Evolutionary conservation across 257 asterid species (phyloP).

Genomic region (Fraxinus quadrangulata): DNA sequence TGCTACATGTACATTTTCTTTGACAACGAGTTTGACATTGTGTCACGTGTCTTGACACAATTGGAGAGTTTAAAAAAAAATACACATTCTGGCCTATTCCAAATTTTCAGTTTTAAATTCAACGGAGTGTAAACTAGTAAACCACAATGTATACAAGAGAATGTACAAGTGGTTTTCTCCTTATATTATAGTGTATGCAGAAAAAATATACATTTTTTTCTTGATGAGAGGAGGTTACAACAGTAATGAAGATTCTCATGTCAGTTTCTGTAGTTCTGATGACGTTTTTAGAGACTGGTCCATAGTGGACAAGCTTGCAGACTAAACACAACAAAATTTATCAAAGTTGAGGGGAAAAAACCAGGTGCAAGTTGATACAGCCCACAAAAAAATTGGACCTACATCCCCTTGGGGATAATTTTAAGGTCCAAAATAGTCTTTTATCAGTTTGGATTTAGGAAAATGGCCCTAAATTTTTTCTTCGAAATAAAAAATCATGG

Average conservation of each 20-base stretch:
- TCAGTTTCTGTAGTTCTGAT: constrained; percentile 45
- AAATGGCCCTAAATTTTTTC: neutral
- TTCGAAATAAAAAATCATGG: neutral
- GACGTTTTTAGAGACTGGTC: constrained; percentile 37
- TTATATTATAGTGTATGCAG: neutral
- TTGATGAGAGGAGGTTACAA: constrained; percentile 26
- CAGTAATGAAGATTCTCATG: constrained; percentile 39
- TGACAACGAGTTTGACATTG: too few species aligned
- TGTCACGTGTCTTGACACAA: too few species aligned
- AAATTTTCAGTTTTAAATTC: too few species aligned
- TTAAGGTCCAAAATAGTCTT: neutral
- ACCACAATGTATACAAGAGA: too few species aligned
- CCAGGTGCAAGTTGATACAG: neutral
- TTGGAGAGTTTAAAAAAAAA: too few species aligned
- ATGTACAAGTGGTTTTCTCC: too few species aligned
- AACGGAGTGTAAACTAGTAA: too few species aligned
- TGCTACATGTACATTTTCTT: too few species aligned
- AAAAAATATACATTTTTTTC: neutral
- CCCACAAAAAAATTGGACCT: neutral
- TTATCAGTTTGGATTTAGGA: neutral
- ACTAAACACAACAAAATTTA: neutral
- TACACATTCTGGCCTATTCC: too few species aligned
- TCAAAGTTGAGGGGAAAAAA: neutral
- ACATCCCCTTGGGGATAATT: neutral
- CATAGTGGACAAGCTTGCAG: too few species aligned